These are phyloP conservation scores for Dactylella cylindrospora DNA, from an alignment of 2,329 filamentous ascomycete species.

Conservation along the genomic window DNA sequence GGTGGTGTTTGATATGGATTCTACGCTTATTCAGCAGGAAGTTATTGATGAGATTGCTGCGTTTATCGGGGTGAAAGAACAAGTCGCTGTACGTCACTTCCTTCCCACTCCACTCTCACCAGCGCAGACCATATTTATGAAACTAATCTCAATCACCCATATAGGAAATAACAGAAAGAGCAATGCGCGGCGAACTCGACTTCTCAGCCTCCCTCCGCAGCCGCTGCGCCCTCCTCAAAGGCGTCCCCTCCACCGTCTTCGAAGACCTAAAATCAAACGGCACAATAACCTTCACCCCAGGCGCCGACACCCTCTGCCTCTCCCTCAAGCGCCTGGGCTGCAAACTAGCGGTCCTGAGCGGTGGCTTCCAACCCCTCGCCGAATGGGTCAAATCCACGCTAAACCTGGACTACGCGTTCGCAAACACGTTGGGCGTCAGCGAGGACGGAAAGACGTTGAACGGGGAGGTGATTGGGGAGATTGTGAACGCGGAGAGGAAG, in stretches of 20 bases:
- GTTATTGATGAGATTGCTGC: conserved; percentile 94
- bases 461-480: conserved; percentile 69
- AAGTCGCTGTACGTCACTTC: conserved; percentile 64
- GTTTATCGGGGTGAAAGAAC: conserved; percentile 75
- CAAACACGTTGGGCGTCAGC: conserved; percentile 74
- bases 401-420: conserved; percentile 82
- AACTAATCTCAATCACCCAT: not conserved
- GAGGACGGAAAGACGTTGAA: conserved; percentile 62
- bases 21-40: conserved; percentile 93
- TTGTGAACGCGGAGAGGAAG: conserved; percentile 77
- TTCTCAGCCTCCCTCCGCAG: conserved; percentile 82
- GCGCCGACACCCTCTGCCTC: conserved; percentile 71
- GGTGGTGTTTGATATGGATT: conserved; percentile 98
- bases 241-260: conserved; percentile 76
- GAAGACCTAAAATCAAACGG: conserved; percentile 65
- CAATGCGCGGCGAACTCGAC: conserved; percentile 94
- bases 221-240: conserved; percentile 76
- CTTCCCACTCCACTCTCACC: not conserved
- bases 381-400: conserved; percentile 79
- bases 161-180: conserved; percentile 78
- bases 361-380: conserved; percentile 87
- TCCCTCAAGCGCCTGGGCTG: conserved; percentile 76
- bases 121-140: not conserved
- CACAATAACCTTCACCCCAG: conserved; percentile 76
- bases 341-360: conserved; percentile 86